Percentiles rank a stretch among this genome's conserved stretches.
These are phyloP conservation scores for Lycium ferocissimum DNA, from an alignment of 257 asterid genomes.

Conservation along the genomic window DNA sequence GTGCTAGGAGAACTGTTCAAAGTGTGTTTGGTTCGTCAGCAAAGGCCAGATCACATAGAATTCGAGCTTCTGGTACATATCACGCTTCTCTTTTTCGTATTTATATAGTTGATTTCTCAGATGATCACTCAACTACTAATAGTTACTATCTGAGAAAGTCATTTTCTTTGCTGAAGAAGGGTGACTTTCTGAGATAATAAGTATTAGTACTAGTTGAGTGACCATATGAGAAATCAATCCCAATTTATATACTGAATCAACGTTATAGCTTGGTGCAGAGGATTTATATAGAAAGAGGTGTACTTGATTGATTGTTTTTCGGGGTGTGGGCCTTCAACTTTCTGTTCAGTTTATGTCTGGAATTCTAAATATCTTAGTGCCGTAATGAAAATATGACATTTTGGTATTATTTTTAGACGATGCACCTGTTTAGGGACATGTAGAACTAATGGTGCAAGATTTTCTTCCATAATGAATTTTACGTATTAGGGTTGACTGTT, in stretches of 20 bases:
- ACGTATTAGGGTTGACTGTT: not conserved
- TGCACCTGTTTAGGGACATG: not conserved
- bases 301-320: not conserved
- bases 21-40: slow-evolving; percentile 52
- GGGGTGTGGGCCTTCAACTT: not conserved
- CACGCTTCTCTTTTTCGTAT: not conserved
- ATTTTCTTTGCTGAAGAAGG: too few relatives aligned
- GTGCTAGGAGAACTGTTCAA: slow-evolving; percentile 41
- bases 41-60: slow-evolving; percentile 57
- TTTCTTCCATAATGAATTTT: not conserved
- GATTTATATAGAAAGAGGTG: not conserved
- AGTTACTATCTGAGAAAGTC: too few relatives aligned
- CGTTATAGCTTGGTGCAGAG: not conserved
- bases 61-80: slow-evolving; percentile 68
- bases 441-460: not conserved
- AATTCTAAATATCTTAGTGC: not conserved
- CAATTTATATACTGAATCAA: not conserved
- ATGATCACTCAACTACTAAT: too few relatives aligned
- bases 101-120: not conserved
- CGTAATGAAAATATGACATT: not conserved
- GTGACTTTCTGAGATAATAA: too few relatives aligned
- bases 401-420: not conserved
- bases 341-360: not conserved
- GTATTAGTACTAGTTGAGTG: too few relatives aligned
- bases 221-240: too few relatives aligned